Evolutionary conservation across 495 filamentous ascomycete species (phyloP), one percentile per base, ranked within the genome.

Genomic region (Lasiosphaeriaceae sp.): DNA sequence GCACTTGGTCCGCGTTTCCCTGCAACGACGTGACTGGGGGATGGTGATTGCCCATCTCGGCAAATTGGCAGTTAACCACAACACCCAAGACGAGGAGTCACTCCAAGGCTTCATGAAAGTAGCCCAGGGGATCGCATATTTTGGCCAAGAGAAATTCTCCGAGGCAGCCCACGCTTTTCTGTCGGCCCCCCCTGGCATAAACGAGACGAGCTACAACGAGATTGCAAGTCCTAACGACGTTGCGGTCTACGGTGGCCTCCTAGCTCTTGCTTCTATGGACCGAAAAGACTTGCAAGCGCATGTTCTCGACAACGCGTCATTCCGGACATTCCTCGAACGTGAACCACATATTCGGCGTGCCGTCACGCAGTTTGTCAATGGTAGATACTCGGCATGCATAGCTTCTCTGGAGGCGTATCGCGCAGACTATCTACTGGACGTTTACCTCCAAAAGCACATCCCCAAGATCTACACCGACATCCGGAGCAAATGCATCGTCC

Each of bases 271-370:
- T 23, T 88, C 90, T 1, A 95, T 97, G 90, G 81, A 87, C 47
- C 83, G 94, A 43, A 72, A 74, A 11, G 83, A 90, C 57, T 77
- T 98, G 16, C 89, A 96, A 65, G 71, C 63, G 6, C 74, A 77
- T 19, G 90, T 97, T 9, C 83, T 98, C 0, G 90, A 92, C 17
- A 93, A 89, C 60, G 72, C 72, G 23, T 73, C 76, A 31, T 98
- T 98, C 77, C 85, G 95, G 46, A 83, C 79, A 47, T 97, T 91
- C 71, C 82, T 98, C 2, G 93, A 98, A 68, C 80, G 93, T 1
- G 94, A 97, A 67, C 92, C 95, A 1, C 92, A 97, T 62, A 88
- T 98, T 58, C 88, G 95, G 49, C 89, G 90, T 19, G 95, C 94
- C 22, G 88, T 98, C 52, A 77, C 82, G 2, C 87, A 88, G 75